phyloP scores from a whole-genome alignment of 768 basidiomycete genomes.

The Boletus rubroflammeus region DNA sequence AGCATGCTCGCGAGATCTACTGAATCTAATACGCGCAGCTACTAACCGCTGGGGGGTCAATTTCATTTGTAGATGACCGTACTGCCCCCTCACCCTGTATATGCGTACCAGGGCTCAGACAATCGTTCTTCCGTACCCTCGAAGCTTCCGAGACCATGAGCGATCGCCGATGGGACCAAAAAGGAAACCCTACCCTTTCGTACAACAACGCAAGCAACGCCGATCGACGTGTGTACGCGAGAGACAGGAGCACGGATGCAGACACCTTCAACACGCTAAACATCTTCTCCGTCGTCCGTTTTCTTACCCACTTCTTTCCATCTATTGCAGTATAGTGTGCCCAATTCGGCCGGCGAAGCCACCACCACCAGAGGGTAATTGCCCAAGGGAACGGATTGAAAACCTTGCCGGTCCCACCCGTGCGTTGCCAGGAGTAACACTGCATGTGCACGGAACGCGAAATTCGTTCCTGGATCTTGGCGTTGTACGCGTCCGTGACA shows the following conservation, averaged over 20 bases:
- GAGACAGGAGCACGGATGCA: slow-evolving; percentile 1
- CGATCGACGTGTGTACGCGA: slow-evolving; percentile 7
- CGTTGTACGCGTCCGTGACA: slow-evolving; percentile 29
- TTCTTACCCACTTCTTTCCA: slow-evolving; percentile 36
- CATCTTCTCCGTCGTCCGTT: slow-evolving; percentile 1
- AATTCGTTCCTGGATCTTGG: slow-evolving; percentile 15
- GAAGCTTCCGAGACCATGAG: slow-evolving; percentile 5
- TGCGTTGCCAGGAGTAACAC: slow-evolving; percentile 42
- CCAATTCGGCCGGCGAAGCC: slow-evolving; percentile 35
- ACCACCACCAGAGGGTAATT: slow-evolving; percentile 32
- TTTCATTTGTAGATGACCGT: background rate
- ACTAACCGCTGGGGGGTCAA: background rate
- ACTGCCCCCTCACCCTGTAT: background rate
- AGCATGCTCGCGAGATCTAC: background rate
- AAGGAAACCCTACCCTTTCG: background rate
- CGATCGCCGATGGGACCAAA: background rate
- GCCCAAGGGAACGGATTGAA: slow-evolving; percentile 40
- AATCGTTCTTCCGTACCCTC: background rate
- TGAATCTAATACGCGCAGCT: background rate
- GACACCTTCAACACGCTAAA: slow-evolving; percentile 1
- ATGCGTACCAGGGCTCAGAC: background rate
- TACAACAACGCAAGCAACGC: slow-evolving; percentile 1
- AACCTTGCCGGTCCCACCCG: slow-evolving; percentile 35
- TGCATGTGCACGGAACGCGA: slow-evolving; percentile 22
- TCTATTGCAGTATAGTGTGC: slow-evolving; percentile 34